Percentiles rank a stretch among this genome's conserved stretches.
phyloP scores from a whole-genome alignment of 1,139 yeast genomes.

The Petasospora fabianii region DNA sequence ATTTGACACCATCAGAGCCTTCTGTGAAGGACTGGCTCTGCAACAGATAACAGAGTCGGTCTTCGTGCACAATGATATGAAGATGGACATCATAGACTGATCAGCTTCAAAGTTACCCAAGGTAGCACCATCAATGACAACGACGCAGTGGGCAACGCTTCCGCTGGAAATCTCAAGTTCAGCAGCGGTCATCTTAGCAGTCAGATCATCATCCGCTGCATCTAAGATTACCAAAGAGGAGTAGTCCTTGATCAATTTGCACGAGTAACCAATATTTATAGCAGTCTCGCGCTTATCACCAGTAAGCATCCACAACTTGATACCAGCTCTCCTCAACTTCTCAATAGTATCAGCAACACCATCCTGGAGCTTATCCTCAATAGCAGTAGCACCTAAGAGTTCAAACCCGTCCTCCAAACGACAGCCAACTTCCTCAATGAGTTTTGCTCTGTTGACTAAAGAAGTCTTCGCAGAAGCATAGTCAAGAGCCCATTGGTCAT shows the following conservation, averaged over 20 bases:
- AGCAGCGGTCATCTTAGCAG: conserved; percentile 39
- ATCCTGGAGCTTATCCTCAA: conserved; percentile 92
- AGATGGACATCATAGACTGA: conserved; percentile 63
- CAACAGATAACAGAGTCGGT: conserved; percentile 93
- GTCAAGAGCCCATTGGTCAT: conserved; percentile 59
- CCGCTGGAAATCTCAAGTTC: conserved; percentile 49
- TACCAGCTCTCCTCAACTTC: conserved; percentile 87
- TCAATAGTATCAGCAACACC: conserved; percentile 96
- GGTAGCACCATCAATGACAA: conserved; percentile 91
- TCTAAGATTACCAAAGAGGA: conserved; percentile 81
- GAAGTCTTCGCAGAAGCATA: conserved; percentile 79
- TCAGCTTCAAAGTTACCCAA: conserved; percentile 69
- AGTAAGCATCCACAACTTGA: conserved; percentile 95
- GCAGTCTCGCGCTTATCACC: conserved; percentile 99
- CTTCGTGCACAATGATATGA: conserved; percentile 78
- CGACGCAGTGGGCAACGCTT: conserved; percentile 85
- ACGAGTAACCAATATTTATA: conserved; percentile 92
- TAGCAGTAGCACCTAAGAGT: conserved; percentile 90
- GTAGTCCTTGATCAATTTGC: conserved; percentile 88
- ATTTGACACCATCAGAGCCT: conserved; percentile 80
- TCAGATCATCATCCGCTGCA: conserved; percentile 52
- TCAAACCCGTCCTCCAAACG: conserved; percentile 63
- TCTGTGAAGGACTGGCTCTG: conserved; percentile 95
- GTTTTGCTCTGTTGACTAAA: conserved; percentile 57
- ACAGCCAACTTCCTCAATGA: conserved; percentile 72